Evolutionary conservation across 108 stramenopile genomes (phyloP).

Genomic region (Poteriospumella lacustris): DNA sequence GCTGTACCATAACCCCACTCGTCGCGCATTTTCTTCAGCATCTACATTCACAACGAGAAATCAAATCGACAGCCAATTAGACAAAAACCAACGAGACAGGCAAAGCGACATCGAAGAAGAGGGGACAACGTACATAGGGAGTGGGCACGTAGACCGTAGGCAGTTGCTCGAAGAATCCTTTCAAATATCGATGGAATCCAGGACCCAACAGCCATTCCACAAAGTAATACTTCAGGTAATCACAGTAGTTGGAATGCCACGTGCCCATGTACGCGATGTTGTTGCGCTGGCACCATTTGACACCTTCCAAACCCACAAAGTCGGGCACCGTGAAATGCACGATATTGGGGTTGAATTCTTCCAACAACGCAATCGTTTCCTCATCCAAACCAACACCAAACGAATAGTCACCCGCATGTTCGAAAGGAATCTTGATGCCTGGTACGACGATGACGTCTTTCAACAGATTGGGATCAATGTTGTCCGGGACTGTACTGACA

Average conservation of each 20-base stretch:
- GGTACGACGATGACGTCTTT: constrained; percentile 30
- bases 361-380: background rate
- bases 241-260: constrained; percentile 24
- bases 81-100: background rate
- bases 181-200: constrained; percentile 20
- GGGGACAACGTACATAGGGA: background rate
- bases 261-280: constrained; percentile 29
- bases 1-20: constrained; percentile 26
- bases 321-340: constrained; percentile 40
- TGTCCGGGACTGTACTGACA: constrained; percentile 16
- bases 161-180: constrained; percentile 27
- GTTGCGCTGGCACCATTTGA: constrained; percentile 26
- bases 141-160: constrained; percentile 25
- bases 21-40: constrained; percentile 1
- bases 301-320: constrained; percentile 34
- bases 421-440: constrained; percentile 27
- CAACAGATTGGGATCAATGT: background rate
- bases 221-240: constrained; percentile 29
- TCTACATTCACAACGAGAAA: background rate
- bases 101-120: background rate
- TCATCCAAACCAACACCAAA: constrained; percentile 19
- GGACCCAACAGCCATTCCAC: constrained; percentile 23
- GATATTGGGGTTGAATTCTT: constrained; percentile 25
- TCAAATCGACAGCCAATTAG: background rate
- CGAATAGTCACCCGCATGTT: constrained; percentile 31